Conservation (phyloP, 495 filamentous ascomycete genomes). For the Aspergillus campestris region DNA sequence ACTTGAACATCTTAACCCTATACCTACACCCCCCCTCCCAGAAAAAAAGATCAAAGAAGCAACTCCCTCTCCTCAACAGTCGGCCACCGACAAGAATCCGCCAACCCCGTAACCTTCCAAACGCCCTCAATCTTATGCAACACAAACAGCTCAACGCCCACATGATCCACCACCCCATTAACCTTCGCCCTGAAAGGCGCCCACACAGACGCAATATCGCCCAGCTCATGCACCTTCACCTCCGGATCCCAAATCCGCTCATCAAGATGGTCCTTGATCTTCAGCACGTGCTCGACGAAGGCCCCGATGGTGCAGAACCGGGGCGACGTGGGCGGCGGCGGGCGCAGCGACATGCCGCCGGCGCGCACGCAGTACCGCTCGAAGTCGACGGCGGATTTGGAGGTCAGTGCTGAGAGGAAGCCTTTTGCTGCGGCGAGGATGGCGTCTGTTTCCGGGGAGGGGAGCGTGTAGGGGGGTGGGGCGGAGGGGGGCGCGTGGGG, state of each 20-base stretch:
- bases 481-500: neutral
- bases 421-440: constrained; percentile 27
- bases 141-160: constrained; percentile 32
- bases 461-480: neutral
- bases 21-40: neutral
- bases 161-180: constrained; percentile 32
- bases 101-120: constrained; percentile 36
- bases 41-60: constrained; percentile 9
- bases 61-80: constrained; percentile 25
- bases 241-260: constrained; percentile 34
- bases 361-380: constrained; percentile 31
- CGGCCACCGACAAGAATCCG: constrained; percentile 31
- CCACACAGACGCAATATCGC: constrained; percentile 32
- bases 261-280: constrained; percentile 24
- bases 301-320: constrained; percentile 34
- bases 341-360: constrained; percentile 32
- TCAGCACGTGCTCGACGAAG: constrained; percentile 28
- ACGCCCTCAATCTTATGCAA: constrained; percentile 29
- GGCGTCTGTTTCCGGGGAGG: constrained; percentile 17
- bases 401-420: constrained; percentile 25
- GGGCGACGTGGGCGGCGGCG: constrained; percentile 21
- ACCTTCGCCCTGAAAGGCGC: constrained; percentile 32
- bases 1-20: neutral
- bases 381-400: constrained; percentile 26
- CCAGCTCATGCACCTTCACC: constrained; percentile 24